Conservation (phyloP, 257 asterid genomes). For the Solanum raphanifolium region DNA sequence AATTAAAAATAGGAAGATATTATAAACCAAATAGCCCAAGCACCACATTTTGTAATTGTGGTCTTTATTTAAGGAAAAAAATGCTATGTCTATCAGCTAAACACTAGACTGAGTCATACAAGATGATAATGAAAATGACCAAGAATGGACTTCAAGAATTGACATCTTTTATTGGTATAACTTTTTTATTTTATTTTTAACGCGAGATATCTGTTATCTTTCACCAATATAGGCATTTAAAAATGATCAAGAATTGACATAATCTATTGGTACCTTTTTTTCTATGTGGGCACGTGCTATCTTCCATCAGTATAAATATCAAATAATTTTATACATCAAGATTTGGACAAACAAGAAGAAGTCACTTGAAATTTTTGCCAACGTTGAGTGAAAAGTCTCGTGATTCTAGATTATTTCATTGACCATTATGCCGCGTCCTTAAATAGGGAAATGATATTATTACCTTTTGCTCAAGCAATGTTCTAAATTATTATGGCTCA, state of each 20-base stretch:
- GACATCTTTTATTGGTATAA: neutral
- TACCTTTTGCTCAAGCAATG: neutral
- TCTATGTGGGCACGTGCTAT: neutral
- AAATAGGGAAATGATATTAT: neutral
- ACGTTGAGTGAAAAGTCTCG: neutral
- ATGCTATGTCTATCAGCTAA: neutral
- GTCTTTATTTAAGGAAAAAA: neutral
- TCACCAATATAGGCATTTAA: no score
- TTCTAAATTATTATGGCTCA: neutral
- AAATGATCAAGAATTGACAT: neutral
- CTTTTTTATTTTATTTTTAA: neutral
- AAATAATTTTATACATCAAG: neutral
- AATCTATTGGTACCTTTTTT: neutral
- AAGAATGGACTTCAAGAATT: neutral
- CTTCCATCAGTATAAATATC: neutral
- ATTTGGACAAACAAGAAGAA: neutral
- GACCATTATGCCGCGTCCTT: neutral
- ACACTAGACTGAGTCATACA: neutral
- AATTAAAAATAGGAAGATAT: neutral
- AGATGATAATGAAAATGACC: neutral
- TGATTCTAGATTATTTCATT: neutral
- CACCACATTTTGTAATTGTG: neutral
- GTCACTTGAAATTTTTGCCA: neutral
- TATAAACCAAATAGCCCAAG: neutral
- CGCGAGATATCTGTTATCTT: neutral